These are phyloP conservation scores for Claviceps sp. DNA, from an alignment of 2,329 filamentous ascomycete genomes.

Conservation along the genomic window DNA sequence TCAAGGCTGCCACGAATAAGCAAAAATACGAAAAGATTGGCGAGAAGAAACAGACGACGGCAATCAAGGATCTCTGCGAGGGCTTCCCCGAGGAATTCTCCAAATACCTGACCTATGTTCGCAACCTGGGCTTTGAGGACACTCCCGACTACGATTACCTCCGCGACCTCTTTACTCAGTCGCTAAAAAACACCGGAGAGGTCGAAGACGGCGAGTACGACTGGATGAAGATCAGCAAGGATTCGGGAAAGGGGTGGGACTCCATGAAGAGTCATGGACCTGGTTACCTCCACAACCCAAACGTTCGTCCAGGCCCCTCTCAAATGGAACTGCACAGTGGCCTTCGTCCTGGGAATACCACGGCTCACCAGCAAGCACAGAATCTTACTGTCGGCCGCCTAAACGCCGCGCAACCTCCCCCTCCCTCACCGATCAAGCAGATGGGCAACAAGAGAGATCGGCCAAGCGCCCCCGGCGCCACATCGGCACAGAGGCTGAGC, in stretches of 20 bases:
- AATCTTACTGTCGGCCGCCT: constrained; percentile 72
- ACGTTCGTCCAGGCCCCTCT: constrained; percentile 66
- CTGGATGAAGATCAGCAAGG: constrained; percentile 94
- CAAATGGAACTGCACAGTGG: constrained; percentile 72
- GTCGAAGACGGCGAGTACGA: constrained; percentile 98
- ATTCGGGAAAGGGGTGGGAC: constrained; percentile 80
- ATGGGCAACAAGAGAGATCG: constrained; percentile 61
- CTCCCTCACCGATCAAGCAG: constrained; percentile 73
- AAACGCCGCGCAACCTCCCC: constrained; percentile 86
- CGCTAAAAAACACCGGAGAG: constrained; percentile 84
- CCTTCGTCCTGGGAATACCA: constrained; percentile 51
- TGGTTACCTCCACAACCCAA: constrained; percentile 57
- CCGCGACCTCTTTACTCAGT: constrained; percentile 89
- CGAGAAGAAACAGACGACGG: constrained; percentile 98
- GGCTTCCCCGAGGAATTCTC: constrained; percentile 95
- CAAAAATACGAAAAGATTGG: constrained; percentile 99
- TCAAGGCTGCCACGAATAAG: constrained; percentile 68
- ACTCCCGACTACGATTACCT: constrained; percentile 97
- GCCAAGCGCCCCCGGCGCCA: constrained; percentile 64
- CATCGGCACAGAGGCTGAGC: constrained; percentile 64
- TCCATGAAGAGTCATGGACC: constrained; percentile 50
- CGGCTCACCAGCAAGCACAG: constrained; percentile 47
- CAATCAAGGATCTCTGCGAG: constrained; percentile 92
- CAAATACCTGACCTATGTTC: constrained; percentile 94
- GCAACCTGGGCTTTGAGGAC: constrained; percentile 96